phyloP scores from a whole-genome alignment of 1,139 yeast genomes.

The Starmera stellimalicola region DNA sequence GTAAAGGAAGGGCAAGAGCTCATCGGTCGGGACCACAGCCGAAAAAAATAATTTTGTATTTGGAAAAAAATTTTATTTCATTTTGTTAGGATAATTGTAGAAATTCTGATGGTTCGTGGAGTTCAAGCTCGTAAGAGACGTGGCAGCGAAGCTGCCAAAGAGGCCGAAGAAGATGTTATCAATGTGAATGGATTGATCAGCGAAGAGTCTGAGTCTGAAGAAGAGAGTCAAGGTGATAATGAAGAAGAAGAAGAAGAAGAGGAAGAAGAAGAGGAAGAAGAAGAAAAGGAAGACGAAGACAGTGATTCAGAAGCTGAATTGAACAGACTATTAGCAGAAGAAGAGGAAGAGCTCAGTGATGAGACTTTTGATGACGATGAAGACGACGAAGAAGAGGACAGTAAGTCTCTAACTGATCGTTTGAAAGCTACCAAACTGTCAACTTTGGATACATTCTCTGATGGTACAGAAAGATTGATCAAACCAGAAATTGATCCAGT shows the following conservation, averaged over 20 bases:
- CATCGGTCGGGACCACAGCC: neutral
- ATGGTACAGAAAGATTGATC: conserved; percentile 67
- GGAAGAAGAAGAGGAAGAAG: conserved; percentile 36
- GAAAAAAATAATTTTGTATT: no score
- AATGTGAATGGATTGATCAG: conserved; percentile 10
- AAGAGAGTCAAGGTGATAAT: conserved; percentile 29
- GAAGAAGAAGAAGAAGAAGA: conserved; percentile 35
- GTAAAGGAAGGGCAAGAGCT: neutral
- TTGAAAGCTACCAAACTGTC: conserved; percentile 18
- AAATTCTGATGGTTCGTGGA: no score
- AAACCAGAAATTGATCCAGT: conserved; percentile 88
- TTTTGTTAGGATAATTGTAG: no score
- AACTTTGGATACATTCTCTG: conserved; percentile 48
- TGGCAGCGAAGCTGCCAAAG: conserved; percentile 22
- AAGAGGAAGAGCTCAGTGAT: conserved; percentile 24
- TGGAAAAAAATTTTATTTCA: no score
- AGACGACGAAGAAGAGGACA: conserved; percentile 50
- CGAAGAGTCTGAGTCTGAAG: conserved; percentile 9
- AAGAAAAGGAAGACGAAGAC: conserved; percentile 29
- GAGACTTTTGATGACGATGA: conserved; percentile 31
- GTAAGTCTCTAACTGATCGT: conserved; percentile 42
- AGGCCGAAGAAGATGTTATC: conserved; percentile 17
- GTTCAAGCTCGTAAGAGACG: conserved; percentile 3
- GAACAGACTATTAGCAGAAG: conserved; percentile 14
- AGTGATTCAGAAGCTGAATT: conserved; percentile 12